Percentiles rank a stretch among this genome's conserved stretches.
Evolutionary conservation across 495 filamentous ascomycete genomes (phyloP).

Genomic region (Aspergillus coremiiformis): DNA sequence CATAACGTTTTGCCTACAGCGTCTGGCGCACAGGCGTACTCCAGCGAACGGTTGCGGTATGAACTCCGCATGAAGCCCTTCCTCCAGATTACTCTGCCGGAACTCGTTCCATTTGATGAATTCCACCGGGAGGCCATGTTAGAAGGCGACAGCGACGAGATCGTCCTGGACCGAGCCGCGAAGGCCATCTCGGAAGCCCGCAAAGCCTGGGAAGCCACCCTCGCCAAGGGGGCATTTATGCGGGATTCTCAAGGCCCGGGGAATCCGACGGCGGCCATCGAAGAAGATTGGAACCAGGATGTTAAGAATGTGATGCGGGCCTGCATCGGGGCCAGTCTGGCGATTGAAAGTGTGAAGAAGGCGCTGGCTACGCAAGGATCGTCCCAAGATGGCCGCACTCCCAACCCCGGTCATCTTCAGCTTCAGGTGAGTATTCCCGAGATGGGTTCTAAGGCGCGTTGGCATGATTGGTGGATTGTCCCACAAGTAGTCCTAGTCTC

Average conservation of each 20-base stretch:
- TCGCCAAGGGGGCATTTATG: conserved; percentile 34
- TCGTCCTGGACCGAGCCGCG: conserved; percentile 53
- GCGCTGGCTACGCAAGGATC: conserved; percentile 18
- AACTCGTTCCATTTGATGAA: conserved; percentile 58
- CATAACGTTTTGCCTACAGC: conserved; percentile 47
- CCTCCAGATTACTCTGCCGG: conserved; percentile 57
- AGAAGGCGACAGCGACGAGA: conserved; percentile 31
- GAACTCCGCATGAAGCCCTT: conserved; percentile 90
- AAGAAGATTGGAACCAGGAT: conserved; percentile 52
- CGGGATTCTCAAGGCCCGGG: conserved; percentile 19
- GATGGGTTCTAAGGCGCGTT: conserved; percentile 42
- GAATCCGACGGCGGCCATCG: conserved; percentile 42
- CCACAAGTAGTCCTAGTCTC: conserved; percentile 54
- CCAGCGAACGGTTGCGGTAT: conserved; percentile 63
- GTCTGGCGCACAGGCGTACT: conserved; percentile 58
- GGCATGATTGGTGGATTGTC: conserved; percentile 76
- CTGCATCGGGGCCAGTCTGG: conserved; percentile 60
- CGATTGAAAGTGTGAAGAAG: conserved; percentile 51
- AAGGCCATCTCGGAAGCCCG: conserved; percentile 53
- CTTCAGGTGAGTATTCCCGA: conserved; percentile 47
- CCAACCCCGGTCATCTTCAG: conserved; percentile 21
- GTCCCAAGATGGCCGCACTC: neutral
- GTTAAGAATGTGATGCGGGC: conserved; percentile 54
- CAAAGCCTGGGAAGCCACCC: conserved; percentile 56
- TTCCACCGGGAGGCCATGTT: conserved; percentile 42